Conservation (phyloP, 768 basidiomycete genomes). For the Kwoniella botswanensis region DNA sequence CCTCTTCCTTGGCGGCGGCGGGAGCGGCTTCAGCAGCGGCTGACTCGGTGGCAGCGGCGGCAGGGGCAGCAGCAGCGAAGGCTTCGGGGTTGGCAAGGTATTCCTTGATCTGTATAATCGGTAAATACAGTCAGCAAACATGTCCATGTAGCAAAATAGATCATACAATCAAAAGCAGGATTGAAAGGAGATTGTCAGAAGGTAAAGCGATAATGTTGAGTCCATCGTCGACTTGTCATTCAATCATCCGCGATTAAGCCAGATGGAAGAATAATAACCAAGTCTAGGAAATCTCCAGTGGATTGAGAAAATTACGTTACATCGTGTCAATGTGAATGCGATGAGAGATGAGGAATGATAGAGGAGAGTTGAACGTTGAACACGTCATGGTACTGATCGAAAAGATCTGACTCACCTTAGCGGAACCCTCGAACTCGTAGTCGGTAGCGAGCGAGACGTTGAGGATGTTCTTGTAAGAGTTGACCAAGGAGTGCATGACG, state of each 20-base stretch:
- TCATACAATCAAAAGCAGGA: not conserved
- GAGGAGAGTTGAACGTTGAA: conserved; percentile 34
- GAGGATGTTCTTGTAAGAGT: conserved; percentile 98
- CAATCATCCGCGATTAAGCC: conserved; percentile 37
- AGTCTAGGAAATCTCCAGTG: conserved; percentile 86
- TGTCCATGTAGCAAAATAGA: not conserved
- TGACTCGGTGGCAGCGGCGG: conserved; percentile 61
- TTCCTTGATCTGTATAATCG: conserved; percentile 76
- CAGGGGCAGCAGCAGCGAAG: conserved; percentile 82
- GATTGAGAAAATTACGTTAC: conserved; percentile 58
- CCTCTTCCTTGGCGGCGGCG: conserved; percentile 66
- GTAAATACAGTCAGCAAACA: conserved; percentile 12
- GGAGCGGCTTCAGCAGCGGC: conserved; percentile 64
- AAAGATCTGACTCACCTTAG: conserved; percentile 70
- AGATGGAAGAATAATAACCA: not conserved
- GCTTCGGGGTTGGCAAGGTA: conserved; percentile 97
- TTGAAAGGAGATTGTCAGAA: conserved; percentile 33
- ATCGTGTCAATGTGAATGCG: conserved; percentile 54
- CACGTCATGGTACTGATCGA: conserved; percentile 23
- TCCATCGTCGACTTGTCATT: conserved; percentile 17
- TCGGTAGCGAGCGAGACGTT: conserved; percentile 88
- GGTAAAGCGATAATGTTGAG: conserved; percentile 34
- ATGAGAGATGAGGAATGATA: conserved; percentile 8
- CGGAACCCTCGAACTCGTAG: conserved; percentile 89
- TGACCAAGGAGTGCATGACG: conserved; percentile 91